These are phyloP conservation scores for Globisporangium solare DNA, from an alignment of 352 stramenopile species.

Conservation along the genomic window DNA sequence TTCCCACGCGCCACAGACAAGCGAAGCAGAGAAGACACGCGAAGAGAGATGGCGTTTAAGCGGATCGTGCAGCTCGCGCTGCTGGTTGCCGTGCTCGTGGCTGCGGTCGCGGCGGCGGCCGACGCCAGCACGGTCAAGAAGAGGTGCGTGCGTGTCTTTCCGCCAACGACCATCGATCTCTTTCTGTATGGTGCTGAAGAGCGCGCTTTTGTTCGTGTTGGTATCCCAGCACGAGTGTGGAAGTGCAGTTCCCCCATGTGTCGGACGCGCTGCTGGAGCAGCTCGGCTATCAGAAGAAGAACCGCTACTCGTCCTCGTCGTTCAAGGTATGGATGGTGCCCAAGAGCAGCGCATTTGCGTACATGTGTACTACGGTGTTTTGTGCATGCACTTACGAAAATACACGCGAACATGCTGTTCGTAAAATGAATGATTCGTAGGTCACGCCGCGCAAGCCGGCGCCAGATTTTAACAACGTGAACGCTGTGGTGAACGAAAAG, in stretches of 20 bases:
- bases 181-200: not conserved
- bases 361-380: too few species aligned
- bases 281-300: constrained; percentile 80
- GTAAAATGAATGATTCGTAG: constrained; percentile 9
- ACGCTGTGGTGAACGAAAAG: constrained; percentile 74
- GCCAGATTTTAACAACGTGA: constrained; percentile 67
- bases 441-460: constrained; percentile 70
- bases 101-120: constrained; percentile 14
- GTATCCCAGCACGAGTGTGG: constrained; percentile 27
- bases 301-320: constrained; percentile 60
- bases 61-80: constrained; percentile 21
- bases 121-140: constrained; percentile 34
- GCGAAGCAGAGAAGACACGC: too few species aligned
- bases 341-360: too few species aligned
- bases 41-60: not conserved
- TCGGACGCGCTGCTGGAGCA: constrained; percentile 71
- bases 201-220: not conserved
- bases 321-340: constrained; percentile 57
- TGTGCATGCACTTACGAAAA: too few species aligned
- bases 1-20: too few species aligned
- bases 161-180: not conserved
- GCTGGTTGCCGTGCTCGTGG: constrained; percentile 30
- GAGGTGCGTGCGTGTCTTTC: constrained; percentile 35
- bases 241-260: constrained; percentile 75
- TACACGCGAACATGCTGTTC: too few species aligned